Base-by-base conservation (phyloP, 2,329 filamentous ascomycete genomes). In the Talaromyces sp. region DNA sequence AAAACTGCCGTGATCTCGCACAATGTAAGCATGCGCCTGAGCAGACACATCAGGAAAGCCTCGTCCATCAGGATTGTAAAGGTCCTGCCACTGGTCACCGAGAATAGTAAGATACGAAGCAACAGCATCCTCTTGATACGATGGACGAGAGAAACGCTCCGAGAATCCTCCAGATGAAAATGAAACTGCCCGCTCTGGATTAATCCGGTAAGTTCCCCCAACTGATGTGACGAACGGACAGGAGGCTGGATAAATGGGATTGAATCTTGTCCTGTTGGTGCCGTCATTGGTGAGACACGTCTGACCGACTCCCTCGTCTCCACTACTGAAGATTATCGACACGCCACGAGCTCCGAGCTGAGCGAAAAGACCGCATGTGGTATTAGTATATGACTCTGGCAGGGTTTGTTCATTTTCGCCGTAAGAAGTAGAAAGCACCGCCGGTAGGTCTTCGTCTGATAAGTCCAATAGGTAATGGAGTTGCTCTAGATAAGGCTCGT, bases 401-500 rank as follows among this genome's bases (percentile, higher is more conserved):
- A 67, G 56, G 22, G 59, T 67, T 27, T 83, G 86, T 74, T 92
- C 89, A 56, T 88, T 82, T 69, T 90, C 88, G 31, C 87, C 88
- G 71, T 91, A 92, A 0, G 88, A 91, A n/a, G 87, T 89, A 47
- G 83, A 85, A 49, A 92, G 81, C 19, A 90, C 85, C 3, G 85
- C 82, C 0, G 90, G 89, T 0, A 91, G 79, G 19, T 85, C 73
- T 3, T 79, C 73, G 66, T 86, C 82, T 1, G 80, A 74, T 22
- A 88, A 81, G 22, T 78, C 73, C 3, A 90, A 78, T 10, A 91
- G 79, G 72, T 88, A 85, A 64, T 84, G 81, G 6, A 89, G 81
- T 74, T 89, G 87, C 17, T 84, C 84, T 3, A 91, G 80, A 73
- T 88, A 92, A 0, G 88, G 88, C 77, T 91, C 89, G 69, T 90